Conservation (phyloP, 352 stramenopile genomes). For the Pythium sp. region DNA sequence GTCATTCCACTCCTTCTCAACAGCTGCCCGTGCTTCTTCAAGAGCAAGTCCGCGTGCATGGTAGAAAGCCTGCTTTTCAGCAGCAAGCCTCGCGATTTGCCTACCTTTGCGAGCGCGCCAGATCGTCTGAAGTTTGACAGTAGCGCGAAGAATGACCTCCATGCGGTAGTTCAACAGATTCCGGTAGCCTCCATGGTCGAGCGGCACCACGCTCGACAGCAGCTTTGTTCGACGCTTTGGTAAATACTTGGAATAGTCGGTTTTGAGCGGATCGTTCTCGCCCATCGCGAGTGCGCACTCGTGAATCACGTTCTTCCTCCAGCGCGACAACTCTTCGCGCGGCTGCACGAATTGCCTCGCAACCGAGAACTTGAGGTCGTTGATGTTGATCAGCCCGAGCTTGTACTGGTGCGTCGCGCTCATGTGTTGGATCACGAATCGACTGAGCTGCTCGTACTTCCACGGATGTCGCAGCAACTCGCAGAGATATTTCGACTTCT, state of each 20-base stretch:
- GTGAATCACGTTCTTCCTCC: constrained; percentile 80
- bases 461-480: constrained; percentile 62
- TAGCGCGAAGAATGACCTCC: constrained; percentile 62
- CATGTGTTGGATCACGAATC: constrained; percentile 86
- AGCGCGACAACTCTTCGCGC: constrained; percentile 53
- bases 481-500: constrained; percentile 68
- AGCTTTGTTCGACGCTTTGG: constrained; percentile 60
- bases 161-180: constrained; percentile 82
- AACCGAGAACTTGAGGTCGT: constrained; percentile 85
- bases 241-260: constrained; percentile 92
- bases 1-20: constrained; percentile 73
- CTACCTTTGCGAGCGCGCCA: constrained; percentile 78
- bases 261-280: constrained; percentile 90
- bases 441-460: constrained; percentile 76
- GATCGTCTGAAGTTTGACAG: constrained; percentile 79
- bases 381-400: constrained; percentile 83
- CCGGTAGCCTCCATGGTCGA: constrained; percentile 86
- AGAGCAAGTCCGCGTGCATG: constrained; percentile 80
- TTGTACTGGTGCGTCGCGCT: constrained; percentile 82
- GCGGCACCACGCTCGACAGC: constrained; percentile 82
- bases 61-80: constrained; percentile 89
- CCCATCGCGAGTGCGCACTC: constrained; percentile 88
- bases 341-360: constrained; percentile 48
- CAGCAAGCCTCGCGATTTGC: constrained; percentile 57
- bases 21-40: constrained; percentile 41